phyloP scores from a whole-genome alignment of 768 basidiomycete species.

The Tylopilus vinaceipallidus region DNA sequence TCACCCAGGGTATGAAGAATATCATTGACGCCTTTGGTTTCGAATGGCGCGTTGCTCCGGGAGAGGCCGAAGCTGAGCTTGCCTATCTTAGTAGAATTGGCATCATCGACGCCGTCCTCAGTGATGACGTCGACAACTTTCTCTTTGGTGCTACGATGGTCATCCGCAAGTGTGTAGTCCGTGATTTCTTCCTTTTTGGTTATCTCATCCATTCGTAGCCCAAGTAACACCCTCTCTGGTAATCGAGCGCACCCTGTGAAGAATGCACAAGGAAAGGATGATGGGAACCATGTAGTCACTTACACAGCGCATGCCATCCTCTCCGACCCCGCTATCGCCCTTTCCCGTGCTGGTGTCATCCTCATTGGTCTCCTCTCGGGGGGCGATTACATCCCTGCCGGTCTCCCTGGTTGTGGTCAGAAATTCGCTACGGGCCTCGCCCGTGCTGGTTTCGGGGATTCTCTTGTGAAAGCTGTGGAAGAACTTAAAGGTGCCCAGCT shows the following conservation, averaged over 20 bases:
- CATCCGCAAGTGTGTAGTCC: conserved; percentile 70
- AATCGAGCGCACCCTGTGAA: conserved; percentile 62
- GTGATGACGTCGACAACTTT: conserved; percentile 93
- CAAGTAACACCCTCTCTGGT: conserved; percentile 70
- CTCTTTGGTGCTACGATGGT: conserved; percentile 84
- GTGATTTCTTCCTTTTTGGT: not conserved
- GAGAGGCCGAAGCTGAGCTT: conserved; percentile 93
- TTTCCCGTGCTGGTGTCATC: conserved; percentile 66
- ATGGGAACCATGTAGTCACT: conserved; percentile 62
- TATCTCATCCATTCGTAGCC: conserved; percentile 38
- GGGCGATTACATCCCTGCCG: conserved; percentile 83
- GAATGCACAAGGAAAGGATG: conserved; percentile 66
- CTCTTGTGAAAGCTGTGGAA: conserved; percentile 57
- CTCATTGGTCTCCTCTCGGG: conserved; percentile 85
- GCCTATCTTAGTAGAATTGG: conserved; percentile 82
- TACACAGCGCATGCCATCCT: conserved; percentile 39
- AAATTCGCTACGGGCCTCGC: conserved; percentile 77
- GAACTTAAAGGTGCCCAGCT: conserved; percentile 46
- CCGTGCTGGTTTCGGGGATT: conserved; percentile 76
- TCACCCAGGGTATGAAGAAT: conserved; percentile 73
- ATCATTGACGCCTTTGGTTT: conserved; percentile 81
- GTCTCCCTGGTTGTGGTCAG: conserved; percentile 64
- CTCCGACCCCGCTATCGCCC: conserved; percentile 46
- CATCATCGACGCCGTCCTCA: conserved; percentile 82
- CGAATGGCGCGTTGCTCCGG: conserved; percentile 81